These are phyloP conservation scores for Aspergillus aculeatus DNA, from an alignment of 2,329 filamentous ascomycete genomes.

Conservation along the genomic window DNA sequence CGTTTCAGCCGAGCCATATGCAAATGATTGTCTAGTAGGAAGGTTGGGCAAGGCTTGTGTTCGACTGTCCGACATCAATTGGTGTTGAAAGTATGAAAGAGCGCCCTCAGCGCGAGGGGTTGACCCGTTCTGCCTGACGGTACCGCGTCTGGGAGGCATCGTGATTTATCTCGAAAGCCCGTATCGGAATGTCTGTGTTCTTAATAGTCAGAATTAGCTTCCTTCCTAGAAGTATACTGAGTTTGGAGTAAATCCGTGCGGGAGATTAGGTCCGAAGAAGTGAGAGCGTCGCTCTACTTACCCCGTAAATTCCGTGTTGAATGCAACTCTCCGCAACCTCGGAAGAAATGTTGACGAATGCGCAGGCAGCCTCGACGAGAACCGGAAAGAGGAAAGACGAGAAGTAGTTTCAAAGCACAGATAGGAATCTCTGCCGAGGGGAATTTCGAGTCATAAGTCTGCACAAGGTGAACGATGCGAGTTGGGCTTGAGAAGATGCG, in stretches of 20 bases:
- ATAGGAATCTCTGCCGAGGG: not conserved
- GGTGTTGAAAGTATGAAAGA: slow-evolving; percentile 11
- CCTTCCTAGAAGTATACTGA: not conserved
- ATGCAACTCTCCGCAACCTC: not conserved
- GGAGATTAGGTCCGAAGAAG: not conserved
- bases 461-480: not conserved
- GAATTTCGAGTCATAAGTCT: not conserved
- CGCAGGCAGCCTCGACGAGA: not conserved
- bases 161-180: not conserved
- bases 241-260: not conserved
- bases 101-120: slow-evolving; percentile 12
- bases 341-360: not conserved
- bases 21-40: slow-evolving; percentile 41
- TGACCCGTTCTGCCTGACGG: slow-evolving; percentile 18
- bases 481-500: not conserved
- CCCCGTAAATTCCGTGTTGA: not conserved
- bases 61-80: slow-evolving; percentile 20
- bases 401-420: not conserved
- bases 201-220: not conserved
- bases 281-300: not conserved
- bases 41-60: slow-evolving; percentile 36
- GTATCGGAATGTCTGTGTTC: not conserved
- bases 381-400: not conserved
- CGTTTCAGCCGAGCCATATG: slow-evolving; percentile 40
- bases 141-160: slow-evolving; percentile 29